Base-by-base conservation (phyloP, 139 green algal species). In the Chlorella sp. region DNA sequence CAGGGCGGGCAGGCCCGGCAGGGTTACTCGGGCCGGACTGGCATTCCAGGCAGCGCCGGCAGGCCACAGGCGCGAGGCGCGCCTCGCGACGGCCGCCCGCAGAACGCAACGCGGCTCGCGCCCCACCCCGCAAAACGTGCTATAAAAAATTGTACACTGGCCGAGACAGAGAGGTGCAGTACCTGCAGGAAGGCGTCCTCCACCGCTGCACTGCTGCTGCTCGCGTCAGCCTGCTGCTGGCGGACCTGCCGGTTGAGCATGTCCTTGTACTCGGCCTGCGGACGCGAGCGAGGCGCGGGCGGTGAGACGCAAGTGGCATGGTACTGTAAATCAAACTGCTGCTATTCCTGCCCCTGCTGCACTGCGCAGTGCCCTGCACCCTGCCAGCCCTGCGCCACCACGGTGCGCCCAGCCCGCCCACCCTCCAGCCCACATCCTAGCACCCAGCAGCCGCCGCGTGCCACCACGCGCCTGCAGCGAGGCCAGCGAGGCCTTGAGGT, bases 391-490 rank as follows among this genome's bases (percentile, higher is more conserved):
- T 19, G 17, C 46, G 46, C 31, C 21, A 45, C 21, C 59, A 42
- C 21, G 59, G 23, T 45, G 12, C 31, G 14, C n/a, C 31, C 29
- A 41, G 11, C 31, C 59, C 31, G 21, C 11, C 8, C 59, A 67
- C 29, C 33, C 29, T 11, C 29, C 29, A 67, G 29, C 11, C n/a
- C 11, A 41, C 0, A 1, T 45, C 21, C 59, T 27, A 23, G 14
- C 56, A n/a, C n/a, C n/a, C n/a, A n/a, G n/a, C n/a, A n/a, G n/a
- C n/a, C n/a, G n/a, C n/a, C n/a, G n/a, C n/a, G n/a, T n/a, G n/a
- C n/a, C n/a, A n/a, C n/a, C n/a, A n/a, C n/a, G 4, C 58, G 73
- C 55, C 68, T 89, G 82, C 46, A 88, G 51, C 19, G 77, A 75
- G 3, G 71, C 31, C 62, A 90, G 69, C 46, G 80, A 73, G 1